These are phyloP conservation scores for Rubia occidens DNA, from an alignment of 305 asterid species.

Conservation along the genomic window DNA sequence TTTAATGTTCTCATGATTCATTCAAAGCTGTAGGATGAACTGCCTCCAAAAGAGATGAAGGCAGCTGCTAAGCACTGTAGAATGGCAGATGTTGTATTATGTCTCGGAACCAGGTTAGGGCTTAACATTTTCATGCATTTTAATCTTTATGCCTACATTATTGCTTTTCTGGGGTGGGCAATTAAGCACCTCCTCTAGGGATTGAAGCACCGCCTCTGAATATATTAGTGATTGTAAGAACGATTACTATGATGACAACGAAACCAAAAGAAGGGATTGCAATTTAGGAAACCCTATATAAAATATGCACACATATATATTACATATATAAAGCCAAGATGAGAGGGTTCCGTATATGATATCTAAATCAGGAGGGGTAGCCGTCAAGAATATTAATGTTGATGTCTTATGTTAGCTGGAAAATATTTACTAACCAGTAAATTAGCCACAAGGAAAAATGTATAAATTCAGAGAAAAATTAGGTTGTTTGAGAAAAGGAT, in stretches of 20 bases:
- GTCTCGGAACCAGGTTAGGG: conserved; percentile 86
- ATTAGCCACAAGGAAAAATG: background rate
- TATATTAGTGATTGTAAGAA: background rate
- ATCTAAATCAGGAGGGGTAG: background rate
- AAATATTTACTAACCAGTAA: background rate
- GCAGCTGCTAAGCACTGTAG: conserved; percentile 87
- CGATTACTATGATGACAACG: background rate
- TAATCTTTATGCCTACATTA: background rate
- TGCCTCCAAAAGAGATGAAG: conserved; percentile 87
- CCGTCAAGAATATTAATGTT: background rate
- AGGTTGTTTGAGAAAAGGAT: background rate
- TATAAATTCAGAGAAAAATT: background rate
- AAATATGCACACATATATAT: too few relatives aligned
- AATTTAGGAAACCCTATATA: too few relatives aligned
- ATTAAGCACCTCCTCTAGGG: background rate
- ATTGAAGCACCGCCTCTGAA: background rate
- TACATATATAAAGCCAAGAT: background rate
- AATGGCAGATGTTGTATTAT: conserved; percentile 86
- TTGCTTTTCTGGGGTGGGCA: background rate
- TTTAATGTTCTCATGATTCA: background rate
- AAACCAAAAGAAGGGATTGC: background rate
- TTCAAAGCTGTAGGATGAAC: conserved; percentile 49
- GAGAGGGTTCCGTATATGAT: background rate
- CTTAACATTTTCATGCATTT: background rate
- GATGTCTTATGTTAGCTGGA: too few relatives aligned